Conservation (phyloP, 768 basidiomycete species). For the Pisolithus sp. region DNA sequence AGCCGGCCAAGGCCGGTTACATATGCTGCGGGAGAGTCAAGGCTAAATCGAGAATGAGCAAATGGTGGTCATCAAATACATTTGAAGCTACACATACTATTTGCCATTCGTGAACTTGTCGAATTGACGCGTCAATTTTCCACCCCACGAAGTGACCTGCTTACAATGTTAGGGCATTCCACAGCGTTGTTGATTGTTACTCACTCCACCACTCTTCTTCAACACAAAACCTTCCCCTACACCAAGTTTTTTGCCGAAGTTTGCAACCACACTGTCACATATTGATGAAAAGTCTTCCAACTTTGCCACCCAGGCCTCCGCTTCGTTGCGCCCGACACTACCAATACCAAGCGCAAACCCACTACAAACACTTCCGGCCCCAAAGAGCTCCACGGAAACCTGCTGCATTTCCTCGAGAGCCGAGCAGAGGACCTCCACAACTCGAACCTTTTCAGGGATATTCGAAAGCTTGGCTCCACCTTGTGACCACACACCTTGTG, state of each 20-base stretch:
- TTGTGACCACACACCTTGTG: conserved; percentile 87
- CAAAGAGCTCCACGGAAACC: conserved; percentile 67
- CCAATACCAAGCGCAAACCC: conserved; percentile 71
- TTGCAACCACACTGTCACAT: conserved; percentile 73
- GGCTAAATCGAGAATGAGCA: conserved; percentile 36
- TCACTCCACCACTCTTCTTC: conserved; percentile 64
- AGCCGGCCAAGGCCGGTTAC: conserved; percentile 70
- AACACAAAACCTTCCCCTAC: conserved; percentile 82
- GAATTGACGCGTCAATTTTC: conserved; percentile 65
- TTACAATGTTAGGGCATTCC: conserved; percentile 7
- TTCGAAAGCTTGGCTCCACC: conserved; percentile 81
- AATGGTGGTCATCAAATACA: conserved; percentile 4
- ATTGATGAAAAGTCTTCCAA: conserved; percentile 75
- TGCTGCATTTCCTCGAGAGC: conserved; percentile 75
- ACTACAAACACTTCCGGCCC: conserved; percentile 71
- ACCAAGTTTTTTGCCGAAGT: conserved; percentile 83
- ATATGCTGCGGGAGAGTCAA: conserved; percentile 84
- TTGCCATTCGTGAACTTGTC: conserved; percentile 87
- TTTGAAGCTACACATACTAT: conserved; percentile 48
- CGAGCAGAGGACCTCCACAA: conserved; percentile 70
- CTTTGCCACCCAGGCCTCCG: conserved; percentile 68
- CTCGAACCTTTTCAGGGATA: conserved; percentile 78
- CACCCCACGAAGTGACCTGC: conserved; percentile 60
- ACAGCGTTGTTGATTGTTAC: conserved; percentile 14
- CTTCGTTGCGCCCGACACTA: conserved; percentile 70